Conservation (phyloP, 306 rosid species). For the Canavalia ensiformis region DNA sequence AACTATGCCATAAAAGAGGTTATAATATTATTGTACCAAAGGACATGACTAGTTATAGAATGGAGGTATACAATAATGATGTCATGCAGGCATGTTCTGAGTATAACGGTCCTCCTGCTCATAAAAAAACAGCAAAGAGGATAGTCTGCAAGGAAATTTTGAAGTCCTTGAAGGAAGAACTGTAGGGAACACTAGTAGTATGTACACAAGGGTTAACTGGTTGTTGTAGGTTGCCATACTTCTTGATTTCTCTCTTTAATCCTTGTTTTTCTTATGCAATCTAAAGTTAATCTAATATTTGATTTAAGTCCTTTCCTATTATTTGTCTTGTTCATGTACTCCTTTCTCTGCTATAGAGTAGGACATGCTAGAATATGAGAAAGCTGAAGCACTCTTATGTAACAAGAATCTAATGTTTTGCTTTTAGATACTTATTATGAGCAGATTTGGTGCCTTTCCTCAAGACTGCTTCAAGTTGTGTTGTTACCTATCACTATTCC, state of each 20-base stretch:
- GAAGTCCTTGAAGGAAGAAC: conserved; percentile 55
- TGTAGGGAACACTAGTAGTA: too few species aligned
- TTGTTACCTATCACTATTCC: too few species aligned
- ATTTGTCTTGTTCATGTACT: too few species aligned
- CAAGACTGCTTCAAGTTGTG: too few species aligned
- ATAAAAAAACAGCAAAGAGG: conserved; percentile 54
- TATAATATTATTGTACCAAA: conserved; percentile 41
- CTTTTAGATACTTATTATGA: too few species aligned
- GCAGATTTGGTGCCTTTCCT: too few species aligned
- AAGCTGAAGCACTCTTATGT: too few species aligned
- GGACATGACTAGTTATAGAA: conserved; percentile 22
- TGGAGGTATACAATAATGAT: conserved; percentile 65
- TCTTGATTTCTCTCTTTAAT: neutral
- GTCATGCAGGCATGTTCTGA: conserved; percentile 26
- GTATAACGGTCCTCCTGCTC: neutral
- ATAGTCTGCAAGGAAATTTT: conserved; percentile 65
- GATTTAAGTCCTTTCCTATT: too few species aligned
- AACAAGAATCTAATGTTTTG: too few species aligned
- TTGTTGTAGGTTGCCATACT: neutral
- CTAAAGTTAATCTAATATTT: neutral
- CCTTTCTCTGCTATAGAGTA: too few species aligned
- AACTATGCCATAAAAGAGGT: conserved; percentile 56
- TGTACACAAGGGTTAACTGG: neutral
- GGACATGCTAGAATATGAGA: too few species aligned
- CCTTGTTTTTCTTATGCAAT: neutral